These are phyloP conservation scores for Diaporthe sp. DNA, from an alignment of 2,329 filamentous ascomycete species.

Conservation along the genomic window DNA sequence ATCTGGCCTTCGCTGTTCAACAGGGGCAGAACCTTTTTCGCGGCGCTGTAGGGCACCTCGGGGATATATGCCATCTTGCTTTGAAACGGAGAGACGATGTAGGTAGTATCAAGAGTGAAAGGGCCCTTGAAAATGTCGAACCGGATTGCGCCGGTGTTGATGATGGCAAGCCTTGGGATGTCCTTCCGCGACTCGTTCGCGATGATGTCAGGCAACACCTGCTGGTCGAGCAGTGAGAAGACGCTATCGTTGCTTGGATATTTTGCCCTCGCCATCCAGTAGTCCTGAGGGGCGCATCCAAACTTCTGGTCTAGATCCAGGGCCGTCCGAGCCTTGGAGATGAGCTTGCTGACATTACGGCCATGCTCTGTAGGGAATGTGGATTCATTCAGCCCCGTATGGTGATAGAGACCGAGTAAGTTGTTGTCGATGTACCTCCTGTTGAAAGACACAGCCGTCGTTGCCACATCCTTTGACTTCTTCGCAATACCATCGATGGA, in stretches of 20 bases:
- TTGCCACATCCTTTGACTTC: constrained; percentile 47
- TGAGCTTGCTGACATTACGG: constrained; percentile 76
- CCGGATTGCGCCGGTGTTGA: constrained; percentile 91
- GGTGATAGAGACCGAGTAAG: constrained; percentile 83
- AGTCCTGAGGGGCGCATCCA: constrained; percentile 85
- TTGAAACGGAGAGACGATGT: constrained; percentile 87
- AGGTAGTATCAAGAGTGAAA: constrained; percentile 90
- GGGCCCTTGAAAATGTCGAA: constrained; percentile 96
- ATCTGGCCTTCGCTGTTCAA: constrained; percentile 69
- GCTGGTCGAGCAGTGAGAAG: constrained; percentile 82
- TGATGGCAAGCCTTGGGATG: constrained; percentile 77
- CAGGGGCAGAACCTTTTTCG: constrained; percentile 74
- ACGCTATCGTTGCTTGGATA: constrained; percentile 83
- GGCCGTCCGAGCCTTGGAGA: constrained; percentile 75
- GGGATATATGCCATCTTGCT: constrained; percentile 82
- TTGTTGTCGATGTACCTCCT: constrained; percentile 96
- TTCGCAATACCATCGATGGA: constrained; percentile 77
- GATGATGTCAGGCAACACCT: constrained; percentile 79
- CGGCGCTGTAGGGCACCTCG: constrained; percentile 83
- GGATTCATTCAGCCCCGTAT: constrained; percentile 78
- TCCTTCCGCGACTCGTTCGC: constrained; percentile 68
- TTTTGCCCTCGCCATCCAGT: constrained; percentile 85
- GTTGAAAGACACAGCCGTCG: constrained; percentile 69
- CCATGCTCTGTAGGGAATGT: constrained; percentile 85
- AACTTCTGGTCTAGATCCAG: constrained; percentile 80